A percentile compares a stretch with the other conserved stretches of the same genome.
Evolutionary conservation across 805 yeast genomes (phyloP).

Genomic region (Ogataea nitratoaversa): DNA sequence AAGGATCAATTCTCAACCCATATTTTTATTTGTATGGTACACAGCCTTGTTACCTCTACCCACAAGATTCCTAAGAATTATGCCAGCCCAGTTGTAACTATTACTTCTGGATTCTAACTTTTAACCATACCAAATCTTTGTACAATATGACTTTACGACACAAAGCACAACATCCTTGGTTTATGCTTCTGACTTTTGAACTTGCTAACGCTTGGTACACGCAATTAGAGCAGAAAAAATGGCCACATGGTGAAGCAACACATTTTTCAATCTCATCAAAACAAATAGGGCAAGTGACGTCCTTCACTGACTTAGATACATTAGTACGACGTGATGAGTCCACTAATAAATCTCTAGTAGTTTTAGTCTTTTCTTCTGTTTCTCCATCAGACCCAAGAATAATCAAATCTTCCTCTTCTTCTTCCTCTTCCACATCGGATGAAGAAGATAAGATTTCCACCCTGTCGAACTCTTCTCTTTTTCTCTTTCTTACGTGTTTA

Average conservation of each 20-base stretch:
- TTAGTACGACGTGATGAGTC: slow-evolving; percentile 19
- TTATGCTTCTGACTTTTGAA: slow-evolving; percentile 31
- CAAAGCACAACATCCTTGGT: slow-evolving; percentile 30
- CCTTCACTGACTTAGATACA: slow-evolving; percentile 28
- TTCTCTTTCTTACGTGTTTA: neutral
- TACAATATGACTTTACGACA: slow-evolving; percentile 29
- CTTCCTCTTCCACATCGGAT: slow-evolving; percentile 2
- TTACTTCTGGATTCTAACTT: slow-evolving; percentile 17
- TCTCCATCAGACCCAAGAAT: slow-evolving; percentile 34
- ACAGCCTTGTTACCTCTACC: too few species aligned
- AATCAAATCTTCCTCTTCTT: slow-evolving; percentile 25
- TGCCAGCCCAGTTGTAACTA: too few species aligned
- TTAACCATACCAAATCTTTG: slow-evolving; percentile 30
- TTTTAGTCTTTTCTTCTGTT: slow-evolving; percentile 24
- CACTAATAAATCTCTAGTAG: slow-evolving; percentile 32
- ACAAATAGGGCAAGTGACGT: slow-evolving; percentile 50
- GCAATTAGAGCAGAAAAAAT: slow-evolving; percentile 51
- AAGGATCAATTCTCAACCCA: too few species aligned
- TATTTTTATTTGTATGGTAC: too few species aligned
- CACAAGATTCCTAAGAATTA: too few species aligned
- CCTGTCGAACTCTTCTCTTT: slow-evolving; percentile 1
- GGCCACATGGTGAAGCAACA: slow-evolving; percentile 53
- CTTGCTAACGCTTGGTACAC: slow-evolving; percentile 45
- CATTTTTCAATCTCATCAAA: slow-evolving; percentile 49
- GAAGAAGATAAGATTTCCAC: slow-evolving; percentile 1